Percentiles rank a stretch among this genome's conserved stretches.
phyloP scores from a whole-genome alignment of 768 basidiomycete genomes.

The Xerocomus spinulosus region DNA sequence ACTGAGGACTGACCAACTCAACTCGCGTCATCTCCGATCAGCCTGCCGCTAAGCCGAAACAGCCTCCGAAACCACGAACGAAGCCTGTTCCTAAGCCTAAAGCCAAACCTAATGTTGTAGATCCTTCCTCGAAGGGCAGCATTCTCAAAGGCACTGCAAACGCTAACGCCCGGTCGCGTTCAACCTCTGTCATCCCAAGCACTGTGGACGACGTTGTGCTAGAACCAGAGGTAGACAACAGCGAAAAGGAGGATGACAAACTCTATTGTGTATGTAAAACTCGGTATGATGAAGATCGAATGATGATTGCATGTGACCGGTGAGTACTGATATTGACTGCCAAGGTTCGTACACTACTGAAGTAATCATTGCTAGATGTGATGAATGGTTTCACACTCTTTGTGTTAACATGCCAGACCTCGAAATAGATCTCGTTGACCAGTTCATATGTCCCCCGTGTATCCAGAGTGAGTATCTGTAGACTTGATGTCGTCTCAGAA shows the following conservation, averaged over 20 bases:
- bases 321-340: conserved; percentile 33
- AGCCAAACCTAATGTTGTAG: conserved; percentile 9
- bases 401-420: conserved; percentile 81
- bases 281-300: conserved; percentile 77
- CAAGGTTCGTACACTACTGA: not conserved
- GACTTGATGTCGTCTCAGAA: not conserved
- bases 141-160: conserved; percentile 23
- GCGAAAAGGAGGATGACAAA: conserved; percentile 44
- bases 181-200: conserved; percentile 63
- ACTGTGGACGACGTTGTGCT: conserved; percentile 38
- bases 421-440: conserved; percentile 84
- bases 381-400: conserved; percentile 90
- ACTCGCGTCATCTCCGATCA: not conserved
- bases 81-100: conserved; percentile 32
- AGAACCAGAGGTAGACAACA: conserved; percentile 47
- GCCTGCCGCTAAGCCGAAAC: conserved; percentile 28
- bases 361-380: conserved; percentile 53
- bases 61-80: conserved; percentile 27
- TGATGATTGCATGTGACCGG: conserved; percentile 95
- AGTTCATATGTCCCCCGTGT: conserved; percentile 86
- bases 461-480: conserved; percentile 53
- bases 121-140: conserved; percentile 14
- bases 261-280: conserved; percentile 88
- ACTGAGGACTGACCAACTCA: no score
- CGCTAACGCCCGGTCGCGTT: conserved; percentile 53